Evolutionary conservation across 345 rosid species (phyloP).

Genomic region (Ceriops tagal): DNA sequence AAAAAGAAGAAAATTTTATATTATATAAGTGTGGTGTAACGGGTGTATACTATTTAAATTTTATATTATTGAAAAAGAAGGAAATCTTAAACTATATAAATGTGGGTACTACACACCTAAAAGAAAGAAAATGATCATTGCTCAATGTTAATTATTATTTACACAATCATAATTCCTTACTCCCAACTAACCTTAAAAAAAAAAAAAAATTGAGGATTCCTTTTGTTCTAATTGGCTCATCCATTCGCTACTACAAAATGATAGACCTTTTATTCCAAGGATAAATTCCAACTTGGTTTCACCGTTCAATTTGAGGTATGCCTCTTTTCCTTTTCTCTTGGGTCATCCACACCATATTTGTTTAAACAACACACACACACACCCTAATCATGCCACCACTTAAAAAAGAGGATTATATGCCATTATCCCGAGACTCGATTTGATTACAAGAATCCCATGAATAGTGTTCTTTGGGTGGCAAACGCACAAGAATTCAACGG

Average conservation of each 20-base stretch:
- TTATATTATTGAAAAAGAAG: no score
- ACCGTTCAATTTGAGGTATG: neutral
- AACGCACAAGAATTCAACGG: neutral
- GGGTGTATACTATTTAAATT: no score
- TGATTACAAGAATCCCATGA: neutral
- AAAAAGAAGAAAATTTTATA: no score
- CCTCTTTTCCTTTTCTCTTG: neutral
- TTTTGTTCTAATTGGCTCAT: neutral
- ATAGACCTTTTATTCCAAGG: neutral
- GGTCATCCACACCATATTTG: neutral
- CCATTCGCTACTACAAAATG: neutral
- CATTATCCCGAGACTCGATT: neutral
- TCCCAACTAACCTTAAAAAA: neutral
- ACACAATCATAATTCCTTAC: no score
- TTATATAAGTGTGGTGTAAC: no score
- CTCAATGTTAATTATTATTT: no score
- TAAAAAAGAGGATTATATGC: no score
- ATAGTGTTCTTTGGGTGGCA: neutral
- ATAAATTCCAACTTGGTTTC: conserved; percentile 5
- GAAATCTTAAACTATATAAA: no score
- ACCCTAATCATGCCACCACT: no score
- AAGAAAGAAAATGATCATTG: no score
- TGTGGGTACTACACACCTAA: no score
- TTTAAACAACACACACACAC: neutral
- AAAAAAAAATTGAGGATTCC: neutral